A percentile compares a stretch with the other conserved stretches of the same genome.
Evolutionary conservation across 2,329 filamentous ascomycete genomes (phyloP).

Genomic region (Stenocarpella maydis): DNA sequence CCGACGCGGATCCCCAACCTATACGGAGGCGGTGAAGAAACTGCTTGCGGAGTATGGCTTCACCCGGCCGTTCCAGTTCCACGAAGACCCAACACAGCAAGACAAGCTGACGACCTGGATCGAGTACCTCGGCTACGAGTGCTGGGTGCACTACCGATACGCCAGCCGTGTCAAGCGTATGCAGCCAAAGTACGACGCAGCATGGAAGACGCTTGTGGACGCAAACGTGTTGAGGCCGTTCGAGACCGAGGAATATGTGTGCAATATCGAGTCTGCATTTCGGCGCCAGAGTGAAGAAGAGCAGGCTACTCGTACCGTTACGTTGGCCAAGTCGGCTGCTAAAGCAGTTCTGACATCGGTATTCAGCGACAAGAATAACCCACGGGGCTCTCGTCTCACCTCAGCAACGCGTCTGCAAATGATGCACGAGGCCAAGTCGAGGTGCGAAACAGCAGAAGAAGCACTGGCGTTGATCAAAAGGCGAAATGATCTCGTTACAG

Average conservation of each 20-base stretch:
- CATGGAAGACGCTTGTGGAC: slow-evolving; percentile 46
- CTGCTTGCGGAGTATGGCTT: slow-evolving; percentile 42
- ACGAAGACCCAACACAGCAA: slow-evolving; percentile 42
- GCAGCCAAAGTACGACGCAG: slow-evolving; percentile 40
- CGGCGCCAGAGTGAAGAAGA: slow-evolving; percentile 35
- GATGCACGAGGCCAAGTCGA: slow-evolving; percentile 35
- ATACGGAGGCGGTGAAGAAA: slow-evolving; percentile 40
- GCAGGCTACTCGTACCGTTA: slow-evolving; percentile 36
- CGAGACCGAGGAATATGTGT: too few relatives aligned
- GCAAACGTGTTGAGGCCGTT: slow-evolving; percentile 40
- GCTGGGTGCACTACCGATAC: slow-evolving; percentile 35
- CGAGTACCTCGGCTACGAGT: slow-evolving; percentile 47
- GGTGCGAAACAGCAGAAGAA: slow-evolving; percentile 36
- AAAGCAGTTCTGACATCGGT: slow-evolving; percentile 33
- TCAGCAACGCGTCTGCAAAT: slow-evolving; percentile 27
- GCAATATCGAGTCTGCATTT: slow-evolving; percentile 17
- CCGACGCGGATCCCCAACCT: slow-evolving; percentile 29
- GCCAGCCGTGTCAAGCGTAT: slow-evolving; percentile 35
- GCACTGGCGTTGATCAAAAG: slow-evolving; percentile 34
- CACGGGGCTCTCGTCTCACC: slow-evolving; percentile 31
- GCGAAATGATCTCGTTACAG: slow-evolving; percentile 37
- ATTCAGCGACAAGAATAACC: slow-evolving; percentile 9
- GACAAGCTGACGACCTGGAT: slow-evolving; percentile 49
- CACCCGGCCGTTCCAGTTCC: slow-evolving; percentile 30
- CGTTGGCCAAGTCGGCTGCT: slow-evolving; percentile 26